Percentiles rank a stretch among this genome's conserved stretches.
These are phyloP conservation scores for Collybia mongolica DNA, from an alignment of 768 basidiomycete species.

Conservation along the genomic window DNA sequence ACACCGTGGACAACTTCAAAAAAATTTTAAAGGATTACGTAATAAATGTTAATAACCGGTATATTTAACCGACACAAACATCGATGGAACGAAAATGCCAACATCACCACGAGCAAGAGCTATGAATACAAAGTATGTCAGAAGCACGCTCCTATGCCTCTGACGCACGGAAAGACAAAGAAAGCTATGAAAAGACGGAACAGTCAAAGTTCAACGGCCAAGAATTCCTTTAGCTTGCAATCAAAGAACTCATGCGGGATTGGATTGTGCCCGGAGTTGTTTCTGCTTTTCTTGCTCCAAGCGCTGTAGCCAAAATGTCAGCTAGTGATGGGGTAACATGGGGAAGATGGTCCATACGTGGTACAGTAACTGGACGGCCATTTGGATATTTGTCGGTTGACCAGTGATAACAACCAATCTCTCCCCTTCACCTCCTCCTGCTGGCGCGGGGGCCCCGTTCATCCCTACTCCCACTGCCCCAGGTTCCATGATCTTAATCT, in stretches of 20 bases:
- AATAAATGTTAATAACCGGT: conserved; percentile 1
- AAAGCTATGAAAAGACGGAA: conserved; percentile 20
- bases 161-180: conserved; percentile 2
- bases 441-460: conserved; percentile 67
- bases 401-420: conserved; percentile 96
- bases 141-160: conserved; percentile 1
- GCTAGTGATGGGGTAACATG: not conserved
- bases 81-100: not conserved
- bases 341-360: conserved; percentile 49
- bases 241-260: conserved; percentile 9
- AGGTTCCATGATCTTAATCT: conserved; percentile 99
- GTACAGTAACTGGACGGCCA: conserved; percentile 91
- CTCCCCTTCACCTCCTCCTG: conserved; percentile 76
- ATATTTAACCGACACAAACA: not conserved
- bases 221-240: conserved; percentile 4
- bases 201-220: not conserved
- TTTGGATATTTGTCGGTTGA: conserved; percentile 91
- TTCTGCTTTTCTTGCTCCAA: conserved; percentile 91
- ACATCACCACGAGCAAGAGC: conserved; percentile 1
- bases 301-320: conserved; percentile 45
- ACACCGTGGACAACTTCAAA: not conserved
- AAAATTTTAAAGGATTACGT: conserved; percentile 14
- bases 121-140: conserved; percentile 2
- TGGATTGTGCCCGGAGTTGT: conserved; percentile 48
- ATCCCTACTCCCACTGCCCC: conserved; percentile 71